Evolutionary conservation across 345 rosid genomes (phyloP), one percentile per base, ranked within the genome.

Genomic region (Erysimum cheiranthoides): DNA sequence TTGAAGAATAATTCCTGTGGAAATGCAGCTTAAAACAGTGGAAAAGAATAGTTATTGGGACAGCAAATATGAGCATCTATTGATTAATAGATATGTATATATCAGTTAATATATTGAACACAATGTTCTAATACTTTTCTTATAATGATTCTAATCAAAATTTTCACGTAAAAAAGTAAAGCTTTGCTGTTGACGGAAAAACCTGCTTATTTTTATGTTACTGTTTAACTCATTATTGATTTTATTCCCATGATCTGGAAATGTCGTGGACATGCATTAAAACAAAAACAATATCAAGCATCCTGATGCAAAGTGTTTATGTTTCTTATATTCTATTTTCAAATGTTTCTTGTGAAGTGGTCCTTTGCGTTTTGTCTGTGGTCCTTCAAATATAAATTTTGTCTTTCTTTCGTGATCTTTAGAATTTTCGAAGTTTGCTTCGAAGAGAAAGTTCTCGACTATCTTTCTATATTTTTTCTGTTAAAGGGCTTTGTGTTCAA

Each of bases 351-450:
- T 66, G 9, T 58, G 78, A 66, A 74, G 78, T 58, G 78, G 73
- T 74, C 78, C 78, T 66, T 65, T 6, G 60, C n/a, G 60, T 47
- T 58, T 64, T 58, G 78, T 58, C 28, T 66, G 67, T 74, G 73
- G 73, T 66, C 78, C 78, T 3, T 16, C 53, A 58, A 74, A 58
- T 74, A 30, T 8, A 66, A 28, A 17, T 2, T 67, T 74, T 67
- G 78, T 74, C 78, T 74, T 73, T 74, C 52, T 57, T 74, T 56
- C 35, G 16, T 35, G 46, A 25, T 73, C 47, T 65, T 32, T 10
- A 3, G 2, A 21, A 63, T 3, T 0, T 14, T 52, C 49, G 31
- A 74, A 46, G 72, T 35, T 66, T 30, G 35, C 45, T 45, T 65
- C 14, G 16, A 71, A 47, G 7, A 59, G 46, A 46, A 45, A 46